Evolutionary conservation across 495 filamentous ascomycete species (phyloP).

Genomic region (Neurospora cerealis): DNA sequence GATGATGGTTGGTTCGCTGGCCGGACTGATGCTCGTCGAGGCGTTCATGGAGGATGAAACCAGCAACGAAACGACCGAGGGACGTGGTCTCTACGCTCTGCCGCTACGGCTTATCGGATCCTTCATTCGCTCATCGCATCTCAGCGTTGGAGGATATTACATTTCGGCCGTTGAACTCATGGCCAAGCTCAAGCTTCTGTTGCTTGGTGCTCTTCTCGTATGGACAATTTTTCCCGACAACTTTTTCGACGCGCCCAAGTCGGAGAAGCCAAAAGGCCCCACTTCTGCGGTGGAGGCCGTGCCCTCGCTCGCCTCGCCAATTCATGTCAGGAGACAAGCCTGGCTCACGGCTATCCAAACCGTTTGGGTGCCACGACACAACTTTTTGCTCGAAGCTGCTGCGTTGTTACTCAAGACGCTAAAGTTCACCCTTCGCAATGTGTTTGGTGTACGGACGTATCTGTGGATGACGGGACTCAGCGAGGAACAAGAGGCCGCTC

Average conservation of each 20-base stretch:
- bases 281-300: slow-evolving; percentile 37
- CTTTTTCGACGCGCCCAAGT: slow-evolving; percentile 43
- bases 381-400: slow-evolving; percentile 72
- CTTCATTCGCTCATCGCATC: slow-evolving; percentile 26
- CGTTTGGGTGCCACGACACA: slow-evolving; percentile 84
- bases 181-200: slow-evolving; percentile 45
- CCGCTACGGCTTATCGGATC: slow-evolving; percentile 47
- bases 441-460: slow-evolving; percentile 67
- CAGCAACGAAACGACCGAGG: slow-evolving; percentile 46
- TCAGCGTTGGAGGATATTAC: slow-evolving; percentile 40
- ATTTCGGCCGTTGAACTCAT: slow-evolving; percentile 29
- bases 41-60: slow-evolving; percentile 51
- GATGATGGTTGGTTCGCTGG: slow-evolving; percentile 84
- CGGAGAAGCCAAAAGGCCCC: slow-evolving; percentile 22
- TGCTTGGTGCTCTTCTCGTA: slow-evolving; percentile 57
- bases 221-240: slow-evolving; percentile 54
- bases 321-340: slow-evolving; percentile 77
- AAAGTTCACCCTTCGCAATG: slow-evolving; percentile 70
- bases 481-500: slow-evolving; percentile 74
- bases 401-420: slow-evolving; percentile 69
- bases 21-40: slow-evolving; percentile 84
- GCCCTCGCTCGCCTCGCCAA: slow-evolving; percentile 68
- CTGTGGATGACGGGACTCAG: slow-evolving; percentile 68
- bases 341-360: slow-evolving; percentile 94
- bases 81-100: slow-evolving; percentile 60